Evolutionary conservation across 1,284 basidiomycete species (phyloP).

Genomic region (Chondrostereum purpureum): DNA sequence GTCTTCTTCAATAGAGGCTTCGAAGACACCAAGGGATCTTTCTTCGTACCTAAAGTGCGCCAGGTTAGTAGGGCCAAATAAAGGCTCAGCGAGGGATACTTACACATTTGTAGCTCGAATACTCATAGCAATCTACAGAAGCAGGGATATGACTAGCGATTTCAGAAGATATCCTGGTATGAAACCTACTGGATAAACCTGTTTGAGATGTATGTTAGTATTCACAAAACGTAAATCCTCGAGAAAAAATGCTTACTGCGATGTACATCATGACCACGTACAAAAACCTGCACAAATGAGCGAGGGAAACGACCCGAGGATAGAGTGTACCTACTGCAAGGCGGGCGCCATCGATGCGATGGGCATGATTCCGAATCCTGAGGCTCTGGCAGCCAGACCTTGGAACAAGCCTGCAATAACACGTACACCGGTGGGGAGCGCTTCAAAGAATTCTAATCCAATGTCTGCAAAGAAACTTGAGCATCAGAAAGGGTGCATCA

Average conservation of each 20-base stretch:
- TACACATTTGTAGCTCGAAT: constrained; percentile 81
- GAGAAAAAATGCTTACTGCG: constrained; percentile 40
- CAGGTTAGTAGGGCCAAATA: neutral
- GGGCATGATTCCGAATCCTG: constrained; percentile 69
- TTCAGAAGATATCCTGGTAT: neutral
- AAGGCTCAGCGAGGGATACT: constrained; percentile 19
- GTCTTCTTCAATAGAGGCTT: constrained; percentile 33
- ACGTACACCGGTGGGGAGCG: constrained; percentile 46
- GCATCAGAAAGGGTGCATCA: too few relatives aligned
- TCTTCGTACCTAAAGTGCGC: constrained; percentile 50
- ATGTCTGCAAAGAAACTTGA: constrained; percentile 25
- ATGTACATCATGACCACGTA: constrained; percentile 76
- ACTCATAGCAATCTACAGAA: constrained; percentile 46
- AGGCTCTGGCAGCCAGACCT: constrained; percentile 67
- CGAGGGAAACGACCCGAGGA: too few relatives aligned
- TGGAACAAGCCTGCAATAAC: constrained; percentile 55
- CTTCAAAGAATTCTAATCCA: constrained; percentile 32
- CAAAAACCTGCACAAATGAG: constrained; percentile 44
- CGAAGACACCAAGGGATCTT: constrained; percentile 59
- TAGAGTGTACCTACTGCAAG: constrained; percentile 40
- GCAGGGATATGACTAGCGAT: neutral
- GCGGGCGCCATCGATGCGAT: constrained; percentile 60
- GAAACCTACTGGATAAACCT: constrained; percentile 43
- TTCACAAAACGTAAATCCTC: too few relatives aligned
- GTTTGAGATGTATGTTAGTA: too few relatives aligned